These are phyloP conservation scores for Hemerocallis citrina DNA, from an alignment of 106 monocot genomes.

Conservation along the genomic window DNA sequence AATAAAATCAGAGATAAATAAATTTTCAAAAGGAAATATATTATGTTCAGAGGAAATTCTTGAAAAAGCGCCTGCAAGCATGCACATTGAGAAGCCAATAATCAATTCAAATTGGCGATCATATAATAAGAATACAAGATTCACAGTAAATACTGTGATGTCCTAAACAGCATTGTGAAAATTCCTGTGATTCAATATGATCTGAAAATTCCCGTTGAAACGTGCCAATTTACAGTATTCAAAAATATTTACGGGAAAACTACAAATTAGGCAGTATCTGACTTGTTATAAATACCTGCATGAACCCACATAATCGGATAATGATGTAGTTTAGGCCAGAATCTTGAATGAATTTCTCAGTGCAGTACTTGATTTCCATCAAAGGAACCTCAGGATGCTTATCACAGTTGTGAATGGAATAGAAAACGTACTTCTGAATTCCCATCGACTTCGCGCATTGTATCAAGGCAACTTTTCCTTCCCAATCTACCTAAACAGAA, in stretches of 20 bases:
- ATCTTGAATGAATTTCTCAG: conserved; percentile 88
- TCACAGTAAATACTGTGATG: too few species aligned
- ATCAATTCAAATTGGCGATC: not conserved
- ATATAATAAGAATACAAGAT: too few species aligned
- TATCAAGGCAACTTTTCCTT: conserved; percentile 98
- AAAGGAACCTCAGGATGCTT: conserved; percentile 95
- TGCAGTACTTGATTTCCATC: conserved; percentile 96
- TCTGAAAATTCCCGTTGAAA: too few species aligned
- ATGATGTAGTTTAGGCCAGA: conserved; percentile 76
- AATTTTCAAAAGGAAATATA: not conserved
- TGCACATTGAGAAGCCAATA: not conserved
- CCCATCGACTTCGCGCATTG: conserved; percentile 99
- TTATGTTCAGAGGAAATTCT: not conserved
- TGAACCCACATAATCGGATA: conserved; percentile 97
- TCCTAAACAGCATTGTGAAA: too few species aligned
- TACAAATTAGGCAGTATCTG: too few species aligned
- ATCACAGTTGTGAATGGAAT: conserved; percentile 98
- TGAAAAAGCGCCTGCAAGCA: not conserved
- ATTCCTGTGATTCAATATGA: too few species aligned
- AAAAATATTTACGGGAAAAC: too few species aligned
- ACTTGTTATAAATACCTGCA: conserved; percentile 90
- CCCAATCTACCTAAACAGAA: conserved; percentile 97
- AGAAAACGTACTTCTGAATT: conserved; percentile 93
- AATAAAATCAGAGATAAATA: not conserved
- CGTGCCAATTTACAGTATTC: too few species aligned